Percentiles rank a stretch among this genome's conserved stretches.
phyloP scores from a whole-genome alignment of 2,329 filamentous ascomycete genomes.

The Phialocephala sp. region DNA sequence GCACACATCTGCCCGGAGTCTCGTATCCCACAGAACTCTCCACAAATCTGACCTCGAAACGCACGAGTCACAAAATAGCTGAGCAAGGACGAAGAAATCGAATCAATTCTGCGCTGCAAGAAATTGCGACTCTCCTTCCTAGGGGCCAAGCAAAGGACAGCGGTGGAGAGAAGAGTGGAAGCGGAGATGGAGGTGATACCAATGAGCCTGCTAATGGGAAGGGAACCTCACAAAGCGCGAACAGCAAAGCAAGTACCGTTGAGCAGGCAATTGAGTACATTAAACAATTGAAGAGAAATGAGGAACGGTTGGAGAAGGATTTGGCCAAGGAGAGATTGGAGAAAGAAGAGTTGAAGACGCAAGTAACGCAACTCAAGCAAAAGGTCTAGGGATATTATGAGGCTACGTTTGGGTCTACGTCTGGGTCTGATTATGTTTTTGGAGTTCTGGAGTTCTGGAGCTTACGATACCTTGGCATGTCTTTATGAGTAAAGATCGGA shows the following conservation, averaged over 20 bases:
- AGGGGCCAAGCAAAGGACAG: slow-evolving; percentile 51
- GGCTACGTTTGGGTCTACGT: neutral
- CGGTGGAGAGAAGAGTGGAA: slow-evolving; percentile 44
- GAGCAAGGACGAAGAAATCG: slow-evolving; percentile 95
- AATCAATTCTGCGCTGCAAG: slow-evolving; percentile 90
- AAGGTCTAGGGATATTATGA: neutral
- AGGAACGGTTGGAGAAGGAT: slow-evolving; percentile 48
- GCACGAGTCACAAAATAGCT: slow-evolving; percentile 96
- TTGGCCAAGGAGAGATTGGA: slow-evolving; percentile 25
- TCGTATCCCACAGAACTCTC: slow-evolving; percentile 90
- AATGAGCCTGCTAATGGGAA: slow-evolving; percentile 52
- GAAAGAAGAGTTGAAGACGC: slow-evolving; percentile 8
- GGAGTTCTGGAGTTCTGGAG: slow-evolving; percentile 11
- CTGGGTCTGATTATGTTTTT: neutral
- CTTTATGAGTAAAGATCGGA: slow-evolving; percentile 6
- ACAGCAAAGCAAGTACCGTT: slow-evolving; percentile 96
- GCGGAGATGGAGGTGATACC: slow-evolving; percentile 51
- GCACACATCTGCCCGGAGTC: slow-evolving; percentile 87
- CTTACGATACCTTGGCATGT: slow-evolving; percentile 24
- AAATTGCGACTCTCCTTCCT: slow-evolving; percentile 89
- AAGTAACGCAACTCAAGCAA: neutral
- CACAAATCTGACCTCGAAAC: slow-evolving; percentile 92
- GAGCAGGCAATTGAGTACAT: slow-evolving; percentile 97
- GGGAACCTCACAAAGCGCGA: slow-evolving; percentile 60
- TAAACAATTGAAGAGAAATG: slow-evolving; percentile 78